Conservation (phyloP, 2,329 filamentous ascomycete species). For the Pyrenophora seminiperda region DNA sequence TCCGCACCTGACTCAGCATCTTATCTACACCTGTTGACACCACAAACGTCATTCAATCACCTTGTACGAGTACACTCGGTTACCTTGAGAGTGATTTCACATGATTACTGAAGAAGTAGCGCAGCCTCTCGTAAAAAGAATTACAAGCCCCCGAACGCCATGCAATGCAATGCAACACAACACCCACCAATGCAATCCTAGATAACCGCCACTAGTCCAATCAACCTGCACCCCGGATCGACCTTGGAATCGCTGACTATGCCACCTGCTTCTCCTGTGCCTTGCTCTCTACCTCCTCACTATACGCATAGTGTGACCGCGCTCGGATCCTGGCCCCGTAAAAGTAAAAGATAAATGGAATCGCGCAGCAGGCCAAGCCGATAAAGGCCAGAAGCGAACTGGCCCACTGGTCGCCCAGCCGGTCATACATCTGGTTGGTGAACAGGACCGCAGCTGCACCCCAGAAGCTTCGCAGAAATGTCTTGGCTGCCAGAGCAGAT, state of each 20-base stretch:
- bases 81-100: not conserved
- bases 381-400: conserved; percentile 74
- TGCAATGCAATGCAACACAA: conserved; percentile 13
- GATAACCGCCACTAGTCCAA: conserved; percentile 1
- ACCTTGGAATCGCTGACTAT: conserved; percentile 7
- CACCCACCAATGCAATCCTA: not conserved
- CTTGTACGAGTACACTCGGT: not conserved
- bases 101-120: not conserved
- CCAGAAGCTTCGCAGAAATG: conserved; percentile 79
- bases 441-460: conserved; percentile 78
- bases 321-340: conserved; percentile 73
- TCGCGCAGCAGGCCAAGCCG: conserved; percentile 75
- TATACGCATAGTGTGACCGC: conserved; percentile 74
- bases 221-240: conserved; percentile 2
- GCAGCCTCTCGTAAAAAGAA: not conserved
- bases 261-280: conserved; percentile 28
- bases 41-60: no score
- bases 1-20: not conserved
- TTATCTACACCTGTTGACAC: no score
- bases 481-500: conserved; percentile 80
- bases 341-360: conserved; percentile 82
- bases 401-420: conserved; percentile 77
- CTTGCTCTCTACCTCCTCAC: conserved; percentile 57
- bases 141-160: conserved; percentile 11
- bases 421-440: conserved; percentile 72